Conservation (phyloP, 179 eudicot species). For the Carnegiea gigantea region DNA sequence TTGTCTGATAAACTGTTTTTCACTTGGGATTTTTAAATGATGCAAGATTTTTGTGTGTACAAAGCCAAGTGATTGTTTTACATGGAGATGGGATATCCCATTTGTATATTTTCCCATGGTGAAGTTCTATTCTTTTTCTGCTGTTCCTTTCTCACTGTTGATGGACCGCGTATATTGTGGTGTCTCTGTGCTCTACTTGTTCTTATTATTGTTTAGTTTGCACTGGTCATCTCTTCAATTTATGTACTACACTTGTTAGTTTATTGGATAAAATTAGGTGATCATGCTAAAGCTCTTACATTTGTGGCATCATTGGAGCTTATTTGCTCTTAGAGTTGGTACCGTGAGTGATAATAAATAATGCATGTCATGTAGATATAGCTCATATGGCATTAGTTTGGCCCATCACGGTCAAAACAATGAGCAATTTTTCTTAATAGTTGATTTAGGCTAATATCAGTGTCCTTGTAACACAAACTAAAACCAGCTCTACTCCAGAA, state of each 20-base stretch:
- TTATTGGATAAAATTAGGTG: background rate
- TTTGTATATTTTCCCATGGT: background rate
- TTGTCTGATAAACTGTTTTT: background rate
- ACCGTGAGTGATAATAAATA: background rate
- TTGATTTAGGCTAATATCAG: background rate
- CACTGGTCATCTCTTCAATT: background rate
- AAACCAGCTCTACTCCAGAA: background rate
- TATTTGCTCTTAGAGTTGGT: background rate
- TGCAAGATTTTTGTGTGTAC: background rate
- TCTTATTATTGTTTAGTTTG: background rate
- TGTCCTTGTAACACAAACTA: background rate
- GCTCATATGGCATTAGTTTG: background rate
- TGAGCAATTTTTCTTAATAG: background rate
- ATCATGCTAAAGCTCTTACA: background rate
- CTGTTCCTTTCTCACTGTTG: background rate
- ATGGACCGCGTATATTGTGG: background rate
- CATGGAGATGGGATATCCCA: background rate
- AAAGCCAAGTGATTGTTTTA: background rate
- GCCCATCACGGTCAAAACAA: background rate
- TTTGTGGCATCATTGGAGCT: background rate
- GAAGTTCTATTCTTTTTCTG: background rate
- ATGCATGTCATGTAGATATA: background rate
- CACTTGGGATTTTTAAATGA: background rate
- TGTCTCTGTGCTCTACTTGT: background rate
- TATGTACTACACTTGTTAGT: background rate